phyloP scores from a whole-genome alignment of 164 flowering plant species.

The Tetrastigma voinierianum region DNA sequence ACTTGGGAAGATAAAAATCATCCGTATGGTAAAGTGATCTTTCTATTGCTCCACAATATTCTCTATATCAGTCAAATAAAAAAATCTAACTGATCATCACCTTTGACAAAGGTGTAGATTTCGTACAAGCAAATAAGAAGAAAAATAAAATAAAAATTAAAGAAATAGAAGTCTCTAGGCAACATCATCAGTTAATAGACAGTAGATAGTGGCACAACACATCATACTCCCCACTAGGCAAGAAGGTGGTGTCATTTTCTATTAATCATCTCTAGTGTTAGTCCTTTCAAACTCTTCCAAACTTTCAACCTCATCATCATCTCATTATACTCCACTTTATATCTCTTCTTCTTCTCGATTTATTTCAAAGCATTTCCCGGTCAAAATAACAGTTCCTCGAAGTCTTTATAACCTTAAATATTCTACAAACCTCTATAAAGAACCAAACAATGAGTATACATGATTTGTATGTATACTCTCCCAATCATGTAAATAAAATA shows the following conservation, averaged over 20 bases:
- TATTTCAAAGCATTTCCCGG: too few relatives aligned
- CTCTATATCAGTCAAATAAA: too few relatives aligned
- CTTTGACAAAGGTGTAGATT: neutral
- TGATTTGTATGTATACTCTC: too few relatives aligned
- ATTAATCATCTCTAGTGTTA: constrained; percentile 8
- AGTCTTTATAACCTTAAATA: too few relatives aligned
- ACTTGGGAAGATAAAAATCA: too few relatives aligned
- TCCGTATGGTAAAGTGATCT: too few relatives aligned
- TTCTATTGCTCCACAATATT: too few relatives aligned
- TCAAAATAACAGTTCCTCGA: too few relatives aligned
- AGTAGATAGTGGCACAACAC: constrained; percentile 11
- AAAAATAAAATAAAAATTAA: neutral
- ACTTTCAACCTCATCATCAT: neutral
- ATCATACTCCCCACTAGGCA: constrained; percentile 15
- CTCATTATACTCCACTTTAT: neutral
- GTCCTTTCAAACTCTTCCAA: neutral
- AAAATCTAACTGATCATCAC: too few relatives aligned
- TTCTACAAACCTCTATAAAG: too few relatives aligned
- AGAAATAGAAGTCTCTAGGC: neutral
- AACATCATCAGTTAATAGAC: constrained; percentile 12
- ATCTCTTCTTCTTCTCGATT: neutral
- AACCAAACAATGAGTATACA: too few relatives aligned
- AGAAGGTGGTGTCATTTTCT: constrained; percentile 8
- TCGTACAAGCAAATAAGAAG: neutral
- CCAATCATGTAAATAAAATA: too few relatives aligned